phyloP scores from a whole-genome alignment of 805 yeast genomes.

The Starmerella kuoi region DNA sequence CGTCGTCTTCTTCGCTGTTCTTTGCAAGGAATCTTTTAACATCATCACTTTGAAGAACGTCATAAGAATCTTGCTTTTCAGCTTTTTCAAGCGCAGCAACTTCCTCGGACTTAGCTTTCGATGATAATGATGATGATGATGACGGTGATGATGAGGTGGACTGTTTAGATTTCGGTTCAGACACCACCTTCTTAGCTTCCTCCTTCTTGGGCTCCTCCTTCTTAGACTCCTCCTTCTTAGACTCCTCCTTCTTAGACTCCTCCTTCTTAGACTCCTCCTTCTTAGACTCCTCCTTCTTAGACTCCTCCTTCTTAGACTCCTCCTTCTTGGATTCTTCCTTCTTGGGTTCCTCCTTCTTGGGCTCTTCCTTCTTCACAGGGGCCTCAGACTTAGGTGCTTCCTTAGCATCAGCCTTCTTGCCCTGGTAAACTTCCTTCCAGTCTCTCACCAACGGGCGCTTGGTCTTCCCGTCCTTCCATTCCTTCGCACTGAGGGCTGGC shows the following conservation, averaged over 20 bases:
- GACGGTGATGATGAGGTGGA: background rate
- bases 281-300: background rate
- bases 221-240: slow-evolving; percentile 16
- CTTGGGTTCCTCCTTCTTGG: background rate
- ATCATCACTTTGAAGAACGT: slow-evolving; percentile 37
- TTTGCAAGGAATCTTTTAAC: slow-evolving; percentile 40
- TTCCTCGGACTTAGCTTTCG: slow-evolving; percentile 5
- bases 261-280: background rate
- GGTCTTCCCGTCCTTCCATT: slow-evolving; percentile 67
- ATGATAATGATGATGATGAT: background rate
- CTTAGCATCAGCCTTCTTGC: slow-evolving; percentile 38
- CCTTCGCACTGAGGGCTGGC: slow-evolving; percentile 68
- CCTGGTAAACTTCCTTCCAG: slow-evolving; percentile 71
- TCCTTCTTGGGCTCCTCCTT: background rate
- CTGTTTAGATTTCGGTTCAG: slow-evolving; percentile 7
- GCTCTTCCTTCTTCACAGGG: background rate
- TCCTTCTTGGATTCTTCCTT: background rate
- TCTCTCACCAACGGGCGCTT: slow-evolving; percentile 68
- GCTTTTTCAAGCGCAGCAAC: slow-evolving; percentile 28
- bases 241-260: slow-evolving; percentile 10
- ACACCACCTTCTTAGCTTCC: slow-evolving; percentile 23
- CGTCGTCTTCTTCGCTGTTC: slow-evolving; percentile 36
- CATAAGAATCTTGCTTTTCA: slow-evolving; percentile 37
- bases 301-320: background rate
- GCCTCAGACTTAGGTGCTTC: slow-evolving; percentile 20